These are phyloP conservation scores for Scleroderma citrinum DNA, from an alignment of 768 basidiomycete genomes.

Conservation along the genomic window DNA sequence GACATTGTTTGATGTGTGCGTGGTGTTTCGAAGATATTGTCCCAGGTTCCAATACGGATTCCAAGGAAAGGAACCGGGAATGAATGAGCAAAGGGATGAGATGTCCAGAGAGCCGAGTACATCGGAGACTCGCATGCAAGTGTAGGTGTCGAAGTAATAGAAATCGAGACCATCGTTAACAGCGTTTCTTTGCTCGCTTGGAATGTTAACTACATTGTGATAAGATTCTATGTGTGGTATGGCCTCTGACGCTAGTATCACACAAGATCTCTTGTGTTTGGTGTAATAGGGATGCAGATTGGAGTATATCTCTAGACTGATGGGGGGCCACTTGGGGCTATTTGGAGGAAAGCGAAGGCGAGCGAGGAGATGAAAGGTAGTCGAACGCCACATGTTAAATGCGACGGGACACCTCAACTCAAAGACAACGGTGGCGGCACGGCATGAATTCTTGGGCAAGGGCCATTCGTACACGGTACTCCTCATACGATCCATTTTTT, in stretches of 20 bases:
- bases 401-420: no score
- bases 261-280: not conserved
- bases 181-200: not conserved
- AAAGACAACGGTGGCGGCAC: conserved; percentile 21
- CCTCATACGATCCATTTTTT: conserved; percentile 11
- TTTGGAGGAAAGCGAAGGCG: conserved; percentile 25
- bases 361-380: conserved; percentile 30
- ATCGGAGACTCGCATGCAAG: not conserved
- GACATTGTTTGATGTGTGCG: conserved; percentile 2
- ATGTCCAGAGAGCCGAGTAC: not conserved
- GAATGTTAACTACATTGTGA: conserved; percentile 11
- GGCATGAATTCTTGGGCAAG: conserved; percentile 21
- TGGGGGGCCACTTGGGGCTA: conserved; percentile 8
- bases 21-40: no score
- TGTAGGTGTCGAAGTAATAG: not conserved
- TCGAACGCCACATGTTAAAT: conserved; percentile 33
- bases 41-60: not conserved
- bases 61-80: no score
- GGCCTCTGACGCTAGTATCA: conserved; percentile 18
- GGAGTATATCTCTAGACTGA: conserved; percentile 8
- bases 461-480: conserved; percentile 41
- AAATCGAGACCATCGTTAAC: not conserved
- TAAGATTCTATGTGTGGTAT: conserved; percentile 17
- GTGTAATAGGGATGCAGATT: conserved; percentile 10
- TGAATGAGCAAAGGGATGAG: not conserved